Conservation (phyloP, 305 asterid species). For the Petunia hybrid region DNA sequence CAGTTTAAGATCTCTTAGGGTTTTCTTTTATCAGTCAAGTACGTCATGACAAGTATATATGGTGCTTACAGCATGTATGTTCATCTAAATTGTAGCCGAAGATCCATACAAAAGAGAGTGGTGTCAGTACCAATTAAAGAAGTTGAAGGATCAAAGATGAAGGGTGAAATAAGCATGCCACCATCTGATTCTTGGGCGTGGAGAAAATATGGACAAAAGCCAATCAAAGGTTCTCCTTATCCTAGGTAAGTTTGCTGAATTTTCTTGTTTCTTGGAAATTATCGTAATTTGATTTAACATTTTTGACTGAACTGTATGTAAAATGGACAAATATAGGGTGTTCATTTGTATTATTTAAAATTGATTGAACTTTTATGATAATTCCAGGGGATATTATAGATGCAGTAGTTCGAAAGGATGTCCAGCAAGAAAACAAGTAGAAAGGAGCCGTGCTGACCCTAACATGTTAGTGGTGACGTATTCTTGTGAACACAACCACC, state of each 20-base stretch:
- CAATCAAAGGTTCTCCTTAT: slow-evolving; percentile 97
- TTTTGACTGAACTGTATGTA: not conserved
- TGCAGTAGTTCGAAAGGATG: slow-evolving; percentile 96
- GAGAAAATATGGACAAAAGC: slow-evolving; percentile 99
- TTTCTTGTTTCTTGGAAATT: not conserved
- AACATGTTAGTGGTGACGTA: slow-evolving; percentile 71
- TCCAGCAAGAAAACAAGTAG: slow-evolving; percentile 95
- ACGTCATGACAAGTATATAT: slow-evolving; percentile 43
- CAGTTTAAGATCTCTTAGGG: not conserved
- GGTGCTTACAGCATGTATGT: not conserved
- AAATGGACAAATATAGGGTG: too few species aligned
- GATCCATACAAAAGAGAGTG: slow-evolving; percentile 75
- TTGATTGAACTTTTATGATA: not conserved
- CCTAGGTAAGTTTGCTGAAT: slow-evolving; percentile 63
- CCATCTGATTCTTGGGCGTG: slow-evolving; percentile 99
- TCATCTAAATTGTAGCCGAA: slow-evolving; percentile 51
- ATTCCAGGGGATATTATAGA: slow-evolving; percentile 79
- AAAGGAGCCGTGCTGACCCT: slow-evolving; percentile 74
- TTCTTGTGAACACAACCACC: slow-evolving; percentile 87
- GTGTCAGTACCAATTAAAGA: slow-evolving; percentile 81
- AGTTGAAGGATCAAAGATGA: slow-evolving; percentile 68
- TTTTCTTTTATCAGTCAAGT: slow-evolving; percentile 27
- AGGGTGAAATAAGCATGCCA: slow-evolving; percentile 84
- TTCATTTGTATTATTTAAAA: not conserved
- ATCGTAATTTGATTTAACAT: not conserved